Conservation (phyloP, 352 stramenopile genomes). For the Globisporangium takayamanum region DNA sequence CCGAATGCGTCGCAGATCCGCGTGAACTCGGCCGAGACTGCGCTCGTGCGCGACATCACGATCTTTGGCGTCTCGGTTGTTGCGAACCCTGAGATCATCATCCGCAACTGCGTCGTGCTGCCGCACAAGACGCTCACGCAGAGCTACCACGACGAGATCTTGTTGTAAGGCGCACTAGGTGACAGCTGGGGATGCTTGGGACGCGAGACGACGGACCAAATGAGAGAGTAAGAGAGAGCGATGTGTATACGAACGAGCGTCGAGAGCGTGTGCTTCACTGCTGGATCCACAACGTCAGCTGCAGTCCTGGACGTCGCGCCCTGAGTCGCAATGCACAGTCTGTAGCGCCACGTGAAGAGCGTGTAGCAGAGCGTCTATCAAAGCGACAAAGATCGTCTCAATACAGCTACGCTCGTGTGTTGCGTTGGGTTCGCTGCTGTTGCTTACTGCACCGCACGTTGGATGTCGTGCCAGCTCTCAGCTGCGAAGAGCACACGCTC, state of each 20-base stretch:
- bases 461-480: neutral
- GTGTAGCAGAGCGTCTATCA: neutral
- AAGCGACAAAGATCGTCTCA: neutral
- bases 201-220: neutral
- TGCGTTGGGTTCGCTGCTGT: neutral
- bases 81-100: conserved; percentile 82
- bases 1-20: conserved; percentile 73
- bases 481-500: conserved; percentile 23
- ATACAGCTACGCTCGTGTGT: neutral
- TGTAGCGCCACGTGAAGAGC: too few species aligned
- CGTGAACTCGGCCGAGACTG: conserved; percentile 57
- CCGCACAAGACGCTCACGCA: conserved; percentile 83
- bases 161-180: conserved; percentile 43
- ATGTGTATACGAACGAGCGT: neutral
- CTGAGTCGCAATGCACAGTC: too few species aligned
- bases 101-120: conserved; percentile 87
- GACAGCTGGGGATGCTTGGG: too few species aligned
- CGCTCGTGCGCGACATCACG: conserved; percentile 83
- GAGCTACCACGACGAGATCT: conserved; percentile 88
- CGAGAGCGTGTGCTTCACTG: neutral
- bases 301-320: neutral
- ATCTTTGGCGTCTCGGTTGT: conserved; percentile 88
- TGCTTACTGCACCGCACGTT: neutral
- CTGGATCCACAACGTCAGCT: too few species aligned
- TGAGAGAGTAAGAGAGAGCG: neutral